A percentile compares a stretch with the other conserved stretches of the same genome.
Evolutionary conservation across 2,329 filamentous ascomycete species (phyloP).

Genomic region (Sclerotinia glacialis): DNA sequence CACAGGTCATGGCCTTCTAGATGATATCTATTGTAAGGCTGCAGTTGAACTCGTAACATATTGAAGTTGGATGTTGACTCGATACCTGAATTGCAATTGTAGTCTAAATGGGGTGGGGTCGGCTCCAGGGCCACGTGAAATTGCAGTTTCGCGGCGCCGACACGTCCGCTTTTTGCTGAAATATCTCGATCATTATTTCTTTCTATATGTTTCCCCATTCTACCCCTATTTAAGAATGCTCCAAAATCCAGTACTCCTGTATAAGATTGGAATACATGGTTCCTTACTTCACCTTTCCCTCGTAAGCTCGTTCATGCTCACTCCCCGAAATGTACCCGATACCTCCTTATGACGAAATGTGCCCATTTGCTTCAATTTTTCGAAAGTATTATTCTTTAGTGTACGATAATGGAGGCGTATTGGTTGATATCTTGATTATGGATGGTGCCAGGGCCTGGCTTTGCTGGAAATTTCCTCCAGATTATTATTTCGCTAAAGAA

Average conservation of each 20-base stretch:
- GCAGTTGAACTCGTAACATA: conserved; percentile 5
- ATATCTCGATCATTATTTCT: not conserved
- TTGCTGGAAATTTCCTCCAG: not conserved
- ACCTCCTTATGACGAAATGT: not conserved
- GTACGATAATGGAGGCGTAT: not conserved
- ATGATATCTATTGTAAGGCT: conserved; percentile 6
- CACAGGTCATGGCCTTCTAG: not conserved
- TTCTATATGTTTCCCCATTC: not conserved
- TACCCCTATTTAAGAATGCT: not conserved
- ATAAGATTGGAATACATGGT: not conserved
- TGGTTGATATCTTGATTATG: too few species aligned
- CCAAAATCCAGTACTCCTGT: not conserved
- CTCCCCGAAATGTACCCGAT: conserved; percentile 1
- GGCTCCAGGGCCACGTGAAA: not conserved
- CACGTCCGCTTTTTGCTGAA: not conserved
- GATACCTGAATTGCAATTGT: not conserved
- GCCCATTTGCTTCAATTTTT: not conserved
- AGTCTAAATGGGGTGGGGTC: not conserved
- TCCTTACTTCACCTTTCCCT: not conserved
- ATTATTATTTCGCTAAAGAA: conserved; percentile 2
- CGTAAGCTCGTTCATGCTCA: conserved; percentile 3
- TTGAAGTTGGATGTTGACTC: conserved; percentile 10
- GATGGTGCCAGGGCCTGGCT: not conserved
- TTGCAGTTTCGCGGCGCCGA: conserved; percentile 18
- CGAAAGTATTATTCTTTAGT: not conserved